Evolutionary conservation across 2,329 filamentous ascomycete species (phyloP).

Genomic region (Paraphaeosphaeria sporulosa): DNA sequence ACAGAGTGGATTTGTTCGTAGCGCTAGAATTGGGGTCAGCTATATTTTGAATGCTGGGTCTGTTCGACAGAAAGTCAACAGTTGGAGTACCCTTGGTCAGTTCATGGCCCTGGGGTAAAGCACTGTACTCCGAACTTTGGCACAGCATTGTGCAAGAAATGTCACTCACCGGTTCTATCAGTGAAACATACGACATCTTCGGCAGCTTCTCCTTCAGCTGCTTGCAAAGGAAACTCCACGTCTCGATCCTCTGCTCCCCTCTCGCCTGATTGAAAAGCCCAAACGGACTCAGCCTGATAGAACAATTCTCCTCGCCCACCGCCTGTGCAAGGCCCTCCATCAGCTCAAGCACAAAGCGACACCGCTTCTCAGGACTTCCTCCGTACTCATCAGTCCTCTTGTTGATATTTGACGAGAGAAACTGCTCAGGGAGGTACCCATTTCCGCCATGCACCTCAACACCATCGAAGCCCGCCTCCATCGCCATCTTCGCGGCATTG

Average conservation of each 20-base stretch:
- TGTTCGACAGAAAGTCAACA: too few relatives aligned
- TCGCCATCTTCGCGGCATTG: conserved; percentile 58
- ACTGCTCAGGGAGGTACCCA: conserved; percentile 62
- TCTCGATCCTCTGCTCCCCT: conserved; percentile 61
- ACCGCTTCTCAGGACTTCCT: conserved; percentile 59
- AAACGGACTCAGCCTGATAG: conserved; percentile 44
- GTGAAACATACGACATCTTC: conserved; percentile 61
- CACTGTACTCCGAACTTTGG: too few relatives aligned
- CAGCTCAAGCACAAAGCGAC: conserved; percentile 63
- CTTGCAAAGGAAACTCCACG: conserved; percentile 60
- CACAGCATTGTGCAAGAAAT: too few relatives aligned
- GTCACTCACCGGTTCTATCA: conserved; percentile 57
- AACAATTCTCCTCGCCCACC: conserved; percentile 37
- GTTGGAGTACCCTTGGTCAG: too few relatives aligned
- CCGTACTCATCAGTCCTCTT: conserved; percentile 59
- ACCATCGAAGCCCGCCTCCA: conserved; percentile 64
- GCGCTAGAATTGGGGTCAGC: conserved; percentile 33
- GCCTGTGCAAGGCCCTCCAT: conserved; percentile 39
- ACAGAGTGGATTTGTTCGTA: conserved; percentile 62
- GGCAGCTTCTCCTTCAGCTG: conserved; percentile 57
- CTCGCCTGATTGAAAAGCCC: conserved; percentile 62
- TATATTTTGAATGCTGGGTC: too few relatives aligned
- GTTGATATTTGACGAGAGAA: conserved; percentile 58
- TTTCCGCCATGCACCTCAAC: conserved; percentile 60
- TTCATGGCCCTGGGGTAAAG: too few relatives aligned